Percentiles rank a stretch among this genome's conserved stretches.
Conservation (phyloP, 2,329 filamentous ascomycete genomes). For the Arthrinium phaeospermum region DNA sequence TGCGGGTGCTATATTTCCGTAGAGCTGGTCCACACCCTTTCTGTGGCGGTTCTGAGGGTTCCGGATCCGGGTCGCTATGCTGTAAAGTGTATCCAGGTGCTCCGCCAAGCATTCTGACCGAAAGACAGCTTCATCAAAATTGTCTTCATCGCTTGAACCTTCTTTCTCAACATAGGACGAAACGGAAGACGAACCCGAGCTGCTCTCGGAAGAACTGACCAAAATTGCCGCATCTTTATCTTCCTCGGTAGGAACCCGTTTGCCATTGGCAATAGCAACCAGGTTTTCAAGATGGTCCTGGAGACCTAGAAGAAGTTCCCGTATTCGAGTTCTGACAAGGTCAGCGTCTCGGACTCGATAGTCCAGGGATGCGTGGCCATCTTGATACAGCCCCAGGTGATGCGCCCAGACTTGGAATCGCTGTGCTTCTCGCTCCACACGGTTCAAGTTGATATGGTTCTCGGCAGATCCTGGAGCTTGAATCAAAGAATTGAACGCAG, state of each 20-base stretch:
- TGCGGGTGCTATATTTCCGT: background rate
- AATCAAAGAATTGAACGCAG: background rate
- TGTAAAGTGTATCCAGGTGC: slow-evolving; percentile 22
- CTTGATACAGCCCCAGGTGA: slow-evolving; percentile 25
- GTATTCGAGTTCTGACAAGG: slow-evolving; percentile 23
- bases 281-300: slow-evolving; percentile 22
- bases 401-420: slow-evolving; percentile 28
- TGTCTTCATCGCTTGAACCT: background rate
- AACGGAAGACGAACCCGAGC: background rate
- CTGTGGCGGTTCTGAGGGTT: slow-evolving; percentile 25
- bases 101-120: slow-evolving; percentile 18
- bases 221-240: background rate
- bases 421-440: slow-evolving; percentile 18
- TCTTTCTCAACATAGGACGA: background rate
- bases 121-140: slow-evolving; percentile 19
- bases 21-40: background rate
- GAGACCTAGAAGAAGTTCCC: slow-evolving; percentile 22
- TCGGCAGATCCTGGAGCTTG: background rate
- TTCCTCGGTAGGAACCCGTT: slow-evolving; percentile 20
- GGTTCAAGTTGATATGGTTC: background rate
- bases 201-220: background rate
- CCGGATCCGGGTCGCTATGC: slow-evolving; percentile 24
- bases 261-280: slow-evolving; percentile 14
- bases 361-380: slow-evolving; percentile 29
- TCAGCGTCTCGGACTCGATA: slow-evolving; percentile 28